Evolutionary conservation across 108 stramenopile genomes (phyloP), one percentile per base, ranked within the genome.

Genomic region (Cyclotella atomus): DNA sequence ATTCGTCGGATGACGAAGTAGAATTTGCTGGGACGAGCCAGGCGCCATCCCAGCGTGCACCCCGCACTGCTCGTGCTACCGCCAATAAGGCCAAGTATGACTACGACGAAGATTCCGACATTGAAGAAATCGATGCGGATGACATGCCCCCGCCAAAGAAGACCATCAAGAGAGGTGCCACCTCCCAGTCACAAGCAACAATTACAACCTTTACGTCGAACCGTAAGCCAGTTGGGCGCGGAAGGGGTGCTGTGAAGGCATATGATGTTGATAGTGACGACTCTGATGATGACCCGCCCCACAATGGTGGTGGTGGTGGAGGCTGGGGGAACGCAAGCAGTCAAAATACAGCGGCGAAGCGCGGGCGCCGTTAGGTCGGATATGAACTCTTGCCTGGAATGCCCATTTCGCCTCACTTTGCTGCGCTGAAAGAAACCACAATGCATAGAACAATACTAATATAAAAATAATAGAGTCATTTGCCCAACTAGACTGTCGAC

Each of bases 271-370:
- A 80, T 32, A 75, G 74, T 27, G 79, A 80, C 53, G 45, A 49
- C 24, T 72, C 74, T 53, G 71, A 68, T 28, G 62, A 70, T 35
- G 23, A 33, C 2, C 56, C 56, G 4, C 56, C 0, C 9, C 60
- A 34, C 3, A 65, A 28, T 44, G 50, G 36, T 16, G 24, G 50
- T 33, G 69, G 50, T 32, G 72, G 78, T 68, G 68, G 50, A 43
- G 72, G 79, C 54, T 63, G 79, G 74, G 79, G 79, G 44, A 69
- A 21, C 36, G 66, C 79, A 38, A 68, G 30, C 34, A 75, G 79
- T 28, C 70, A 71, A 56, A 71, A 62, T 32, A 59, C 56, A 12
- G 53, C 45, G 15, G 36, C 56, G 25, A 68, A 46, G 25, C 65
- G 74, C 21, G 59, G 65, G 15, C 74, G 74, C 0, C 74, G 74